phyloP scores from a whole-genome alignment of 345 rosid species.

The Nasturtium officinale region DNA sequence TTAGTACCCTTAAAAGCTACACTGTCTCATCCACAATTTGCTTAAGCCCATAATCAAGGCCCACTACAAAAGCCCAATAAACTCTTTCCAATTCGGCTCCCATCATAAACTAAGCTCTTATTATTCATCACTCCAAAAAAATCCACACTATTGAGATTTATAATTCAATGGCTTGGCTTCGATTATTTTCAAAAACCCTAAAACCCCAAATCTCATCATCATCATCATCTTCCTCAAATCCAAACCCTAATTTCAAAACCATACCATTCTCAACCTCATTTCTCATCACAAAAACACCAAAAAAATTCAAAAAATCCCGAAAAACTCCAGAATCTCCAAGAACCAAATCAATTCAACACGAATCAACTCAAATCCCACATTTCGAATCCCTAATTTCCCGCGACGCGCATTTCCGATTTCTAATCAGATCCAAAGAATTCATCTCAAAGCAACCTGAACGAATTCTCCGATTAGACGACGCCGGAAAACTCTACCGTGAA shows the following conservation, averaged over 20 bases:
- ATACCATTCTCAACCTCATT: slow-evolving; percentile 75
- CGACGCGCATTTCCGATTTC: slow-evolving; percentile 69
- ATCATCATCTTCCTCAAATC: slow-evolving; percentile 37
- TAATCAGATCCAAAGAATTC: slow-evolving; percentile 60
- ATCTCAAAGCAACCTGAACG: slow-evolving; percentile 67
- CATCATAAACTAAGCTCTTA: not conserved
- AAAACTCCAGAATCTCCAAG: slow-evolving; percentile 67
- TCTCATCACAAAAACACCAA: slow-evolving; percentile 78
- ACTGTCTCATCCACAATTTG: no score
- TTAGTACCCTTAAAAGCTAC: no score
- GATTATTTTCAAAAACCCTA: slow-evolving; percentile 40
- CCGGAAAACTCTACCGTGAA: slow-evolving; percentile 80
- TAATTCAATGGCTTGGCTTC: slow-evolving; percentile 53
- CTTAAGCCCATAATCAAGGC: no score
- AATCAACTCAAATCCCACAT: slow-evolving; percentile 51
- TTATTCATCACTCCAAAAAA: not conserved
- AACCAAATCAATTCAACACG: slow-evolving; percentile 60
- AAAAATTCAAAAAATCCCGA: slow-evolving; percentile 51
- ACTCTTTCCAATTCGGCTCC: not conserved
- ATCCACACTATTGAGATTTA: not conserved
- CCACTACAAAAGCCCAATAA: slow-evolving; percentile 3
- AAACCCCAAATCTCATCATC: no score
- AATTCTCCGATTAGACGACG: slow-evolving; percentile 73
- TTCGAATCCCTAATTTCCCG: slow-evolving; percentile 66
- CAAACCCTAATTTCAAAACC: slow-evolving; percentile 24